A percentile compares a stretch with the other conserved stretches of the same genome.
Conservation (phyloP, 1,284 basidiomycete genomes). For the Ustilago shanxiensis region DNA sequence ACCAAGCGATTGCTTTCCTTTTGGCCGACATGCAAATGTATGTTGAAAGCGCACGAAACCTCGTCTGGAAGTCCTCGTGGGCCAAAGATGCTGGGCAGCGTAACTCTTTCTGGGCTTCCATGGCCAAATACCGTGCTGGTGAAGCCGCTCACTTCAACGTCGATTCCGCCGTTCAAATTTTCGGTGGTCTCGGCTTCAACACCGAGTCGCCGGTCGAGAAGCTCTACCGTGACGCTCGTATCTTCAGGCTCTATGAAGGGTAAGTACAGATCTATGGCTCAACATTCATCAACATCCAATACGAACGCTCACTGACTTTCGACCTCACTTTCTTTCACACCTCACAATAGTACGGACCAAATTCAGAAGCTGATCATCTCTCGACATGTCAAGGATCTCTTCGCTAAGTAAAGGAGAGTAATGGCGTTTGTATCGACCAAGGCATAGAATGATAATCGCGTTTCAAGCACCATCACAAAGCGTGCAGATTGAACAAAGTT, state of each 20-base stretch:
- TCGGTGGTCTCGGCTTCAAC: constrained; percentile 74
- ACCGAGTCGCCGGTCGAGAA: constrained; percentile 75
- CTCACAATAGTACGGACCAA: constrained; percentile 51
- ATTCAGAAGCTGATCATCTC: constrained; percentile 67
- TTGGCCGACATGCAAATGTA: constrained; percentile 75
- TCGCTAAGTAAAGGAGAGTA: constrained; percentile 26
- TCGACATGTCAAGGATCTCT: constrained; percentile 64
- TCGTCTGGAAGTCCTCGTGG: constrained; percentile 74
- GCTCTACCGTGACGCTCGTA: constrained; percentile 71
- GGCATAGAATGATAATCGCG: too few species aligned
- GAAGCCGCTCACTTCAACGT: constrained; percentile 62
- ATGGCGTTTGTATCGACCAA: too few species aligned
- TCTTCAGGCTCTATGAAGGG: constrained; percentile 67
- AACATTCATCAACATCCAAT: too few species aligned
- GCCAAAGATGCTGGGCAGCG: constrained; percentile 73
- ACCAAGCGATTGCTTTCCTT: constrained; percentile 75
- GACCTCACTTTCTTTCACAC: too few species aligned
- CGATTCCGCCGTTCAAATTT: constrained; percentile 71
- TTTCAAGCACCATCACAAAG: too few species aligned
- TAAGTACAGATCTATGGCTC: not conserved
- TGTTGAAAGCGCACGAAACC: constrained; percentile 72
- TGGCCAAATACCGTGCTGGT: constrained; percentile 74
- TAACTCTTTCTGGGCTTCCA: constrained; percentile 74
- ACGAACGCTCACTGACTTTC: not conserved
- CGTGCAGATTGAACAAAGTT: too few species aligned